These are phyloP conservation scores for Ceratobasidium sp. DNA, from an alignment of 1,284 basidiomycete genomes.

Conservation along the genomic window DNA sequence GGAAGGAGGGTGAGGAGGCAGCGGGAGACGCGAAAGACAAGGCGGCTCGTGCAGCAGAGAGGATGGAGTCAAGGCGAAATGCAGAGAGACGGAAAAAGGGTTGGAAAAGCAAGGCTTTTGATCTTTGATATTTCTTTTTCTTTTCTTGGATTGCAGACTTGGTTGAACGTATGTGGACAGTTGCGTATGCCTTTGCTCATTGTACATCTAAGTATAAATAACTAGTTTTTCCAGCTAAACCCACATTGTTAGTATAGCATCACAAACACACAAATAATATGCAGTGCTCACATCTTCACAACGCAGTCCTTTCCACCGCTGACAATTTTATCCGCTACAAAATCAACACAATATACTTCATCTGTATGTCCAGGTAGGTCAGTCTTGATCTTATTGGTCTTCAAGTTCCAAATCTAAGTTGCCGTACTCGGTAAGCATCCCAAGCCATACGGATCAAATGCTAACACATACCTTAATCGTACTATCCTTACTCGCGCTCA, in stretches of 20 bases:
- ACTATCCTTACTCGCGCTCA: slow-evolving; percentile 95
- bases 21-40: slow-evolving; percentile 51
- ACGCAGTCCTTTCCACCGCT: slow-evolving; percentile 84
- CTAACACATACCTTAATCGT: slow-evolving; percentile 83
- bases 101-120: slow-evolving; percentile 57
- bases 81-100: slow-evolving; percentile 49
- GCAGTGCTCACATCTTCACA: slow-evolving; percentile 66
- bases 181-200: not conserved
- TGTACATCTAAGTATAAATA: slow-evolving; percentile 5
- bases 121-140: slow-evolving; percentile 49
- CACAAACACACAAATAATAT: not conserved
- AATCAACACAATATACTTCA: slow-evolving; percentile 99
- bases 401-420: slow-evolving; percentile 91
- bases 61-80: slow-evolving; percentile 51
- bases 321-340: slow-evolving; percentile 97
- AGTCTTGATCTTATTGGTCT: slow-evolving; percentile 92
- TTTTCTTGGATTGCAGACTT: not conserved
- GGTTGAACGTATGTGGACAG: not conserved
- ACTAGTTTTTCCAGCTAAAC: slow-evolving; percentile 41
- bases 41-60: slow-evolving; percentile 50
- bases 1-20: slow-evolving; percentile 52
- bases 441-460: not conserved
- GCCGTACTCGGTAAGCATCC: slow-evolving; percentile 8
- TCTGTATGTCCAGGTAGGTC: slow-evolving; percentile 97
- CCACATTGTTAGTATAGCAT: not conserved